These are phyloP conservation scores for Penicillium sumatraense DNA, from an alignment of 2,329 filamentous ascomycete species.

Conservation along the genomic window DNA sequence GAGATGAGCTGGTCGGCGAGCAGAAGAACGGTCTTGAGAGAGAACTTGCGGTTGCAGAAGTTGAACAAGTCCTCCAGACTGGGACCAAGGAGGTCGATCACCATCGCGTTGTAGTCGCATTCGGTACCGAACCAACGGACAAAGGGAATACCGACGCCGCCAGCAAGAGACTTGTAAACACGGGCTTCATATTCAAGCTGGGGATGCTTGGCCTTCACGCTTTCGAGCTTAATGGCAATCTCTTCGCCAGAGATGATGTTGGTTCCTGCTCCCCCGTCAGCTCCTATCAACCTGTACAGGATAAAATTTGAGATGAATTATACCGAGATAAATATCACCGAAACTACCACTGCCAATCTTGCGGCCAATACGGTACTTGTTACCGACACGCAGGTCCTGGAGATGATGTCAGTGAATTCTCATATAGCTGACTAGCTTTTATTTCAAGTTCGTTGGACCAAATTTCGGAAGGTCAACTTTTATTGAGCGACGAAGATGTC, in stretches of 20 bases:
- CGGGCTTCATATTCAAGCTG: slow-evolving; percentile 98
- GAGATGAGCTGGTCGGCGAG: slow-evolving; percentile 98
- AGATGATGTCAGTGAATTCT: slow-evolving; percentile 22
- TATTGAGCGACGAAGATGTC: too few species aligned
- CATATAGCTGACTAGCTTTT: background rate
- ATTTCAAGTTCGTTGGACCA: background rate
- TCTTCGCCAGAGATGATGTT: slow-evolving; percentile 99
- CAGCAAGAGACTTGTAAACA: slow-evolving; percentile 83
- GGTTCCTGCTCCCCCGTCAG: slow-evolving; percentile 66
- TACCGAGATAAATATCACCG: slow-evolving; percentile 93
- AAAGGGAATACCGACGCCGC: slow-evolving; percentile 96
- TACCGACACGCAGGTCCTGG: slow-evolving; percentile 98
- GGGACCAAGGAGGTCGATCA: slow-evolving; percentile 92
- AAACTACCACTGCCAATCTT: slow-evolving; percentile 99
- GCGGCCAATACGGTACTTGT: slow-evolving; percentile 98
- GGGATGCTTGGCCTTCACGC: slow-evolving; percentile 98
- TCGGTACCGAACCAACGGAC: slow-evolving; percentile 99
- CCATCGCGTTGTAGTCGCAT: slow-evolving; percentile 99
- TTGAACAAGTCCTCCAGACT: slow-evolving; percentile 99
- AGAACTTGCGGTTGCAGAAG: slow-evolving; percentile 99
- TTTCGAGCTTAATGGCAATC: slow-evolving; percentile 99
- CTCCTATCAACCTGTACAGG: background rate
- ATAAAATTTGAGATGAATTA: slow-evolving; percentile 28
- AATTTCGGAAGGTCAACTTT: too few species aligned
- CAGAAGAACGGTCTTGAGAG: slow-evolving; percentile 94